A percentile compares a stretch with the other conserved stretches of the same genome.
Conservation (phyloP, 2,329 filamentous ascomycete species). For the Cordyceps farinosa region DNA sequence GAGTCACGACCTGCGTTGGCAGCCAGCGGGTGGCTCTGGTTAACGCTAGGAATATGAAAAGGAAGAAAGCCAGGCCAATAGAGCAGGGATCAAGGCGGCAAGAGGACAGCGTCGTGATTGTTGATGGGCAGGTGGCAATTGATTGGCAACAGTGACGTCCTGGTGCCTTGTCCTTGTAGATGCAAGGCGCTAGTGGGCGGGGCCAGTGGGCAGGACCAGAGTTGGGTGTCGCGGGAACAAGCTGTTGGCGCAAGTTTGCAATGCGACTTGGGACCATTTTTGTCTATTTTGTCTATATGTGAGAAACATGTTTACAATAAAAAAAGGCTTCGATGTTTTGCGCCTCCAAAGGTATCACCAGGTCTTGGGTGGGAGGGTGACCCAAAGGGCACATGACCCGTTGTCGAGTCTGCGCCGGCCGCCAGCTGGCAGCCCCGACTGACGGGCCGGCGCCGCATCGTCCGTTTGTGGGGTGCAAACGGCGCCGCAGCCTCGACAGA, state of each 20-base stretch:
- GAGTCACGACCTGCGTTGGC: slow-evolving; percentile 5
- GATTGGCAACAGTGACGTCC: slow-evolving; percentile 13
- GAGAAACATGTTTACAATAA: background rate
- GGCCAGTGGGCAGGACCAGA: background rate
- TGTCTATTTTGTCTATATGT: background rate
- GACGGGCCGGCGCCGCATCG: slow-evolving; percentile 3
- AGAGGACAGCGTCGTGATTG: background rate
- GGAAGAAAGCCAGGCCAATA: background rate
- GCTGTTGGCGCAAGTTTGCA: background rate
- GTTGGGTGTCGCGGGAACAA: background rate
- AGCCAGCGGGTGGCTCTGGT: background rate
- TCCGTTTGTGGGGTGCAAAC: slow-evolving; percentile 1
- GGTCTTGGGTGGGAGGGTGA: slow-evolving; percentile 1
- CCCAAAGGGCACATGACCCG: slow-evolving; percentile 13
- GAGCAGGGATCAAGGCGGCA: background rate
- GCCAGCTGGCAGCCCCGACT: slow-evolving; percentile 13
- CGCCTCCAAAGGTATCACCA: background rate
- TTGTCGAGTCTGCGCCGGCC: background rate
- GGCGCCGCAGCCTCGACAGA: background rate
- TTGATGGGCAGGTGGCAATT: slow-evolving; percentile 12
- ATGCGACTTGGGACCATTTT: background rate
- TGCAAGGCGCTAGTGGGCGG: background rate
- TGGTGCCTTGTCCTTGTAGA: slow-evolving; percentile 3
- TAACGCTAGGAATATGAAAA: background rate
- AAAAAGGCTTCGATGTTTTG: background rate